phyloP scores from a whole-genome alignment of 495 filamentous ascomycete genomes.

The Acidomyces sp. region DNA sequence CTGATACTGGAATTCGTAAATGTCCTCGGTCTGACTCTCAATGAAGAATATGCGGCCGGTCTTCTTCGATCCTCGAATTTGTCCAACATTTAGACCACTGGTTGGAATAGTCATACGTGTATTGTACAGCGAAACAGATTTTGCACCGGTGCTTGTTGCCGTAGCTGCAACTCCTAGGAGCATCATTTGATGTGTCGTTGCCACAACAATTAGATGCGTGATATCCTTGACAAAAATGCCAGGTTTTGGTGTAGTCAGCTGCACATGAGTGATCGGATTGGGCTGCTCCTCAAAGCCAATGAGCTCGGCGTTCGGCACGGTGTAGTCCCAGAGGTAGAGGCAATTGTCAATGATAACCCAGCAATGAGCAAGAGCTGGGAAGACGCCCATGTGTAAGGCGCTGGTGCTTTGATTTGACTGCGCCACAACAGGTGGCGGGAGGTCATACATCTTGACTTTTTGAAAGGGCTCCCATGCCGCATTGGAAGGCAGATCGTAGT shows the following conservation, averaged over 20 bases:
- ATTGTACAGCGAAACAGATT: slow-evolving; percentile 61
- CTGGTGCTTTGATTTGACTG: slow-evolving; percentile 77
- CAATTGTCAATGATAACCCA: slow-evolving; percentile 94
- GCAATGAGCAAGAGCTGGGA: slow-evolving; percentile 83
- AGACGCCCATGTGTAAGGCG: slow-evolving; percentile 78
- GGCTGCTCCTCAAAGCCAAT: slow-evolving; percentile 83
- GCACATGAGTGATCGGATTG: slow-evolving; percentile 73
- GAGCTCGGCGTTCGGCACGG: slow-evolving; percentile 69
- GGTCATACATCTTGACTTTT: slow-evolving; percentile 62
- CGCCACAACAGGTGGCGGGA: slow-evolving; percentile 78
- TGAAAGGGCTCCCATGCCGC: slow-evolving; percentile 82
- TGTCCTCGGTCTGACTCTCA: slow-evolving; percentile 58
- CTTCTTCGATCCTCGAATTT: slow-evolving; percentile 61
- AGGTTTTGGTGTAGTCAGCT: slow-evolving; percentile 59
- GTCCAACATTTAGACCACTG: slow-evolving; percentile 55
- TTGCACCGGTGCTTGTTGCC: slow-evolving; percentile 46
- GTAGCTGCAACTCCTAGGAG: slow-evolving; percentile 64
- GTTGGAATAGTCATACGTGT: slow-evolving; percentile 67
- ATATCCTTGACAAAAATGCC: slow-evolving; percentile 77
- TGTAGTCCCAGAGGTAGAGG: slow-evolving; percentile 96
- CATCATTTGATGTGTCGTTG: slow-evolving; percentile 70
- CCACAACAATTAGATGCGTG: slow-evolving; percentile 74
- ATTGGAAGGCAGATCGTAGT: slow-evolving; percentile 58
- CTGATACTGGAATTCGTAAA: slow-evolving; percentile 90
- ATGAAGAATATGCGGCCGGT: slow-evolving; percentile 90